phyloP scores from a whole-genome alignment of 495 filamentous ascomycete genomes.

The Apiosordaria backusii region DNA sequence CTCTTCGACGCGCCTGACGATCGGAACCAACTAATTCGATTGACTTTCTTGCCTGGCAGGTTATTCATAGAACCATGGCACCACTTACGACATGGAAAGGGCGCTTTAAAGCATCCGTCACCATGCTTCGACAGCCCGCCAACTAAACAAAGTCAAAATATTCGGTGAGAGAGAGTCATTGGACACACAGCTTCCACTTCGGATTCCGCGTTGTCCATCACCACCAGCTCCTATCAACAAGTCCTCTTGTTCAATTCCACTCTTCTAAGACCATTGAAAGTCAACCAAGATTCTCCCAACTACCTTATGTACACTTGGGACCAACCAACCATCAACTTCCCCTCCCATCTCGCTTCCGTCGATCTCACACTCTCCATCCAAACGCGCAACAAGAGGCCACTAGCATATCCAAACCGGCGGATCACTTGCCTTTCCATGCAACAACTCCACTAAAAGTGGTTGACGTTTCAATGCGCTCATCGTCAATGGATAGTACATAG shows the following conservation, averaged over 20 bases:
- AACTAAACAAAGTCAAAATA: background rate
- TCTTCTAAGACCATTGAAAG: background rate
- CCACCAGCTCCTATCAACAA: no score
- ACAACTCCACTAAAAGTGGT: background rate
- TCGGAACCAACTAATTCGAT: background rate
- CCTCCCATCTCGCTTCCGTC: conserved; percentile 19
- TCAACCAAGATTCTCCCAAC: background rate
- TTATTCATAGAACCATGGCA: background rate
- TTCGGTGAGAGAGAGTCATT: background rate
- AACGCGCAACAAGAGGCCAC: no score
- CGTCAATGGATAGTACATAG: background rate
- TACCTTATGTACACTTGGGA: background rate
- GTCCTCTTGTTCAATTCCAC: background rate
- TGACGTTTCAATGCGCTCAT: background rate
- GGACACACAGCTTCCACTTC: background rate
- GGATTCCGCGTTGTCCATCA: background rate
- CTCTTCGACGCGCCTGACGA: background rate
- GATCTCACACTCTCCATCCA: conserved; percentile 6
- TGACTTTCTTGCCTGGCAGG: background rate
- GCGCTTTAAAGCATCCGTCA: background rate
- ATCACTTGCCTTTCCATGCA: background rate
- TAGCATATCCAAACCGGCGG: background rate
- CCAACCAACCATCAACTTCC: background rate
- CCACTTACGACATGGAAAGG: background rate
- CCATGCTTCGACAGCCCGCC: background rate